A percentile compares a stretch with the other conserved stretches of the same genome.
phyloP scores from a whole-genome alignment of 1,139 yeast genomes.

The Candida sp. region DNA sequence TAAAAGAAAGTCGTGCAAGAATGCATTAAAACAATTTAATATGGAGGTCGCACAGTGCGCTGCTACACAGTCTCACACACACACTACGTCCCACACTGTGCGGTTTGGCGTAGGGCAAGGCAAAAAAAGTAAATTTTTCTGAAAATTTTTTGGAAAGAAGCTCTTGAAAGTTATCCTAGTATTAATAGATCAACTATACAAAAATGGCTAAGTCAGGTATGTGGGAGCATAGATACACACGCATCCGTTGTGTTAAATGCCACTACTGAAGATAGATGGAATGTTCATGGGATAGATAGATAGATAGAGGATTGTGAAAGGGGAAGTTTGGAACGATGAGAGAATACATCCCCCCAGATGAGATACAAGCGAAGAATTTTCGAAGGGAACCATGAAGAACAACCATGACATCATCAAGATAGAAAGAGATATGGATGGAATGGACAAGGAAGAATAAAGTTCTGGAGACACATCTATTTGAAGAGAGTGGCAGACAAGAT shows the following conservation, averaged over 20 bases:
- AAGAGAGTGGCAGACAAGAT: not conserved
- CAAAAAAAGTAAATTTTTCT: constrained; percentile 6
- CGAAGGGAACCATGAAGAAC: not conserved
- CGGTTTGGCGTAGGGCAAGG: not conserved
- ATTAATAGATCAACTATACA: constrained; percentile 17
- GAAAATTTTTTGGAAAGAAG: constrained; percentile 10
- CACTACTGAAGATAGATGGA: not conserved
- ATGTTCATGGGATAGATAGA: no score
- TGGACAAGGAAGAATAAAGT: not conserved
- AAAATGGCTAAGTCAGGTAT: constrained; percentile 69
- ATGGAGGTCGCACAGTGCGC: not conserved
- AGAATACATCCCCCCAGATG: not conserved
- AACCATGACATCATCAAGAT: not conserved
- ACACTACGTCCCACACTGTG: not conserved
- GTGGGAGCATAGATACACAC: constrained; percentile 24
- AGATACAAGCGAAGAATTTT: not conserved
- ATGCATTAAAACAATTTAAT: not conserved
- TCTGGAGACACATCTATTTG: not conserved
- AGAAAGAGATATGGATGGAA: not conserved
- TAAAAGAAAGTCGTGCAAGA: not conserved
- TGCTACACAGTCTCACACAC: not conserved
- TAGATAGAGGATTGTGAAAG: not conserved
- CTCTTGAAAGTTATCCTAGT: constrained; percentile 1
- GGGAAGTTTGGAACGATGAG: not conserved
- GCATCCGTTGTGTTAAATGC: not conserved